These are phyloP conservation scores for Rhododendron ferrugineum DNA, from an alignment of 148 eudicot species.

Conservation along the genomic window DNA sequence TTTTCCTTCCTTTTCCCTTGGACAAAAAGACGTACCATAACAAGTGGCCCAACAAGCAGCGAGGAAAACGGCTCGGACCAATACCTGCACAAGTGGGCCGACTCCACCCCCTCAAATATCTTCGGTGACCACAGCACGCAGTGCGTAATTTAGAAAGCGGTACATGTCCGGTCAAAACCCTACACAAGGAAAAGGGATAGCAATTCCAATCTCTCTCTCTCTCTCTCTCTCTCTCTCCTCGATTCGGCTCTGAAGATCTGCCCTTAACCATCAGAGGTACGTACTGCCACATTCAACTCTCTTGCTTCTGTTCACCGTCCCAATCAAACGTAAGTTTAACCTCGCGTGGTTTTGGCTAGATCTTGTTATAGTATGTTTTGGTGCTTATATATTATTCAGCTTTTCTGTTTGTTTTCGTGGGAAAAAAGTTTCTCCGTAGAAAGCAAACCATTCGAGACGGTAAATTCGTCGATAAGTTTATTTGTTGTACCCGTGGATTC, in stretches of 20 bases:
- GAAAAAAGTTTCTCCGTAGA: not conserved
- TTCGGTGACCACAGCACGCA: not conserved
- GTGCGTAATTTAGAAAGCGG: not conserved
- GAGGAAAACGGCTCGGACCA: not conserved
- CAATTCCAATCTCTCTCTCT: not conserved
- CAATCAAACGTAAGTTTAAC: not conserved
- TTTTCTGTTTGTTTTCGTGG: not conserved
- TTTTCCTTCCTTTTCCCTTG: too few relatives aligned
- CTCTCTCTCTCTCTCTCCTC: not conserved
- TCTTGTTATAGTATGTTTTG: not conserved
- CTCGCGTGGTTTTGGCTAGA: not conserved
- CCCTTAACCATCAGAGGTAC: not conserved
- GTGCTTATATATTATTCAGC: not conserved
- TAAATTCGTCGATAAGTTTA: not conserved
- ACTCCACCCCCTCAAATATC: not conserved
- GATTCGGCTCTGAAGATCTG: not conserved
- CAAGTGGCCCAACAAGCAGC: not conserved
- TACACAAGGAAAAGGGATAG: not conserved
- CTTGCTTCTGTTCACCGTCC: not conserved
- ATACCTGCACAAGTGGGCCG: not conserved
- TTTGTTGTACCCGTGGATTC: not conserved
- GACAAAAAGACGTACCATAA: too few relatives aligned
- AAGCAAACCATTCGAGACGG: not conserved
- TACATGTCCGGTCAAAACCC: conserved; percentile 14
- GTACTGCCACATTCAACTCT: not conserved